These are phyloP conservation scores for Cystobasidium sp. DNA, from an alignment of 1,284 basidiomycete genomes.

Conservation along the genomic window DNA sequence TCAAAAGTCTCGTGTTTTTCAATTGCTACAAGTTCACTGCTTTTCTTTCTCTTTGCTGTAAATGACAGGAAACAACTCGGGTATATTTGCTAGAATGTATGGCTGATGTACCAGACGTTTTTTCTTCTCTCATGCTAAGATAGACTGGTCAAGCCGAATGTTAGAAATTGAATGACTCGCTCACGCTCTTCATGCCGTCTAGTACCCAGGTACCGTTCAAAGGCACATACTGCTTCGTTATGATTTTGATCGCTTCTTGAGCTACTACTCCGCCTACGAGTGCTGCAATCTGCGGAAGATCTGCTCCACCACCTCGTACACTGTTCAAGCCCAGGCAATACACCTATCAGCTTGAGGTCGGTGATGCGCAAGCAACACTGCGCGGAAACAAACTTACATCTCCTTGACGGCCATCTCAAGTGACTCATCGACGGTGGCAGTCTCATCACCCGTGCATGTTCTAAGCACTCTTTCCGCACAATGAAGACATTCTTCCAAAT, in stretches of 20 bases:
- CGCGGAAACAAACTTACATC: conserved; percentile 64
- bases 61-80: too few relatives aligned
- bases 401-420: conserved; percentile 73
- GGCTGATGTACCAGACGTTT: neutral
- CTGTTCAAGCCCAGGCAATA: conserved; percentile 9
- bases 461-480: conserved; percentile 32
- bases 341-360: neutral
- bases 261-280: conserved; percentile 91
- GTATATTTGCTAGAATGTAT: neutral
- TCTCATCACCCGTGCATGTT: conserved; percentile 33
- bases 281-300: conserved; percentile 89
- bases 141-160: neutral
- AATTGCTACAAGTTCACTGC: too few relatives aligned
- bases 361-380: neutral
- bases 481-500: conserved; percentile 33
- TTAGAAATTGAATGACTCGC: conserved; percentile 34
- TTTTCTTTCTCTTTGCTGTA: too few relatives aligned
- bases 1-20: too few relatives aligned
- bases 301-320: conserved; percentile 58
- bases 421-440: conserved; percentile 51
- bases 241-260: conserved; percentile 97
- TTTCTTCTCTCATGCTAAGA: neutral
- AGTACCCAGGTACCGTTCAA: conserved; percentile 83
- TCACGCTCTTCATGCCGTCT: conserved; percentile 71
- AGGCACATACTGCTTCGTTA: conserved; percentile 94